Base-by-base conservation (phyloP, 108 stramenopile genomes). In the Cyclostephanos invisitatus region DNA sequence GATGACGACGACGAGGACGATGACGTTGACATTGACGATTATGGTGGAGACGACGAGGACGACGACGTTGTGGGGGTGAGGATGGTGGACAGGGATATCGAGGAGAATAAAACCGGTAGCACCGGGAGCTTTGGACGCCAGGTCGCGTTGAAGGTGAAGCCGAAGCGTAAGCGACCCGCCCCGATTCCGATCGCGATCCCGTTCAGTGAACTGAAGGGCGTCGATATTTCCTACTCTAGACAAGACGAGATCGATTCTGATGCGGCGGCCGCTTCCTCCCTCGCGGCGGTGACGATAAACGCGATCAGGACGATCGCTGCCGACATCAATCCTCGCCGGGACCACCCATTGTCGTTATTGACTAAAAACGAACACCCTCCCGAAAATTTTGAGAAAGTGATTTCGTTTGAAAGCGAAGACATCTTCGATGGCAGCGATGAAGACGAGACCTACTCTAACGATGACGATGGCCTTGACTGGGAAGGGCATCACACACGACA, bases 401-500 rank as follows among this genome's bases (percentile, higher is more conserved):
- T 6, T 37, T 5, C 14, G 17, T 17, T 61, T 61, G 60, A 61
- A 21, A 12, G 14, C 38, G 14, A 36, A 2, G 35, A 35, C 29
- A 32, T 8, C 2, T 35, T 17, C 48, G 35, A 50, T n/a, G 22
- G n/a, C 48, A 28, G 2, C 49, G 28, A 28, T 65, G 21, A 25
- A 5, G 47, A 24, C 47, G 25, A 17, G 8, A 20, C 29, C 27
- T 57, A 27, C 25, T 57, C 56, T 11, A 14, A 29, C 24, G 56
- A 57, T 12, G 56, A 28, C 56, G n/a, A 29, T 10, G 4, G 8
- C 28, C 28, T 28, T 8, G 40, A 40, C 40, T 0, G 40, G 40
- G 44, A 46, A 0, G 44, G 44, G 44, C 11, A 46, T 28, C 56
- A 57, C 56, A 29, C 29, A n/a, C 49, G 42, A 57, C 69, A 64